Conservation (phyloP, 2,329 filamentous ascomycete species). For the Exophiala bonariae region DNA sequence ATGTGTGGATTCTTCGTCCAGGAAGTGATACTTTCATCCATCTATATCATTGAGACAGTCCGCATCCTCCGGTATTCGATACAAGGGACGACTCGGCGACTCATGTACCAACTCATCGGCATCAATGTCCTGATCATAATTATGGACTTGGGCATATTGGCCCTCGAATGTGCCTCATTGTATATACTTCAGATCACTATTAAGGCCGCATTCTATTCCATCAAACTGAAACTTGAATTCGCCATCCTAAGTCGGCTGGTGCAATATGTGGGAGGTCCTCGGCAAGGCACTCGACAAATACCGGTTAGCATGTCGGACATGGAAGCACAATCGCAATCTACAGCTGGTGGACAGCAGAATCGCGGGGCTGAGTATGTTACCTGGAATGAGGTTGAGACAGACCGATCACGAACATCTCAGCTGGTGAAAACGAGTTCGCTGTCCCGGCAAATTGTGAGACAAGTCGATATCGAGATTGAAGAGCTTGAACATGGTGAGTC, state of each 20-base stretch:
- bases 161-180: constrained; percentile 43
- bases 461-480: too few species aligned
- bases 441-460: too few species aligned
- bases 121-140: constrained; percentile 51
- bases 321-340: too few species aligned
- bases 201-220: constrained; percentile 48
- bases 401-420: too few species aligned
- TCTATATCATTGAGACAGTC: constrained; percentile 56
- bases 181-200: constrained; percentile 50
- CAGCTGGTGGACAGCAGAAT: too few species aligned
- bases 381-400: too few species aligned
- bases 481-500: too few species aligned
- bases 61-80: constrained; percentile 50
- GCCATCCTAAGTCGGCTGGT: constrained; percentile 48
- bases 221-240: constrained; percentile 52
- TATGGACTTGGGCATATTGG: constrained; percentile 46
- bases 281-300: not conserved
- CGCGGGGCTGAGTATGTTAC: too few species aligned
- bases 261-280: constrained; percentile 35
- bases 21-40: constrained; percentile 53
- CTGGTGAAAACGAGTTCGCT: too few species aligned
- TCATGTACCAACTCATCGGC: constrained; percentile 50
- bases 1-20: constrained; percentile 58
- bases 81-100: constrained; percentile 42
- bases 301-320: too few species aligned